Base-by-base conservation (phyloP, 2,329 filamentous ascomycete species). In the Colletotrichum tabaci region DNA sequence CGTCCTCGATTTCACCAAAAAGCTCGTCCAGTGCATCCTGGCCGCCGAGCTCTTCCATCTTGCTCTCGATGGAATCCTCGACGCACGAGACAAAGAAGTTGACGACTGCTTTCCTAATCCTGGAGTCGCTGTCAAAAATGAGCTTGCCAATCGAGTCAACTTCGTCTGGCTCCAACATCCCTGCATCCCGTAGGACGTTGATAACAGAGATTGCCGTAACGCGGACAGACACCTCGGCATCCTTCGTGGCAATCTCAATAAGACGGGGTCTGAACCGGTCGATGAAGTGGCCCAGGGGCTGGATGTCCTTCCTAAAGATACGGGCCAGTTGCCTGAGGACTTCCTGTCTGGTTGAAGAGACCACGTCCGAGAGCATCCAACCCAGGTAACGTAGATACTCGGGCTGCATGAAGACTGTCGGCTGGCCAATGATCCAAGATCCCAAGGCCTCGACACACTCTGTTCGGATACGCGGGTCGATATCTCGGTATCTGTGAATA, bases 401-500 rank as follows among this genome's bases (percentile, higher is more conserved):
- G 2, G 94, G 94, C 75, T 98, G 94, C 80, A 98, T 94, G 82
- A 98, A 99, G 56, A 94, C 89, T 57, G 94, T 94, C 2, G 95
- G 94, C 62, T 98, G 90, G 13, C 89, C 89, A 79, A 91, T 89
- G 75, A 98, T 97, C 96, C 96, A 99, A 50, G 91, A 89, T 38
- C 95, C 95, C 10, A 99, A 87, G 16, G 94, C 94, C 74, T 93
- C 91, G 30, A 97, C 92, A 78, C 96, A 98, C 77, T 98, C 96
- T 0, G 92, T 91, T 64, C 96, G 90, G 75, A 99, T 97, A 76
- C 90, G 93, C 8, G 94, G 90, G 77, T 99, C 96, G 40, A 98
- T 90, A 79, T 99, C 96, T 73, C 96, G 93, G 81, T 98, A 99
- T 58, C 96, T 92, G 82, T 99, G 96, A 40, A 98, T 93, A 79